phyloP scores from a whole-genome alignment of 139 green algal species.

The Chlorella sp. region DNA sequence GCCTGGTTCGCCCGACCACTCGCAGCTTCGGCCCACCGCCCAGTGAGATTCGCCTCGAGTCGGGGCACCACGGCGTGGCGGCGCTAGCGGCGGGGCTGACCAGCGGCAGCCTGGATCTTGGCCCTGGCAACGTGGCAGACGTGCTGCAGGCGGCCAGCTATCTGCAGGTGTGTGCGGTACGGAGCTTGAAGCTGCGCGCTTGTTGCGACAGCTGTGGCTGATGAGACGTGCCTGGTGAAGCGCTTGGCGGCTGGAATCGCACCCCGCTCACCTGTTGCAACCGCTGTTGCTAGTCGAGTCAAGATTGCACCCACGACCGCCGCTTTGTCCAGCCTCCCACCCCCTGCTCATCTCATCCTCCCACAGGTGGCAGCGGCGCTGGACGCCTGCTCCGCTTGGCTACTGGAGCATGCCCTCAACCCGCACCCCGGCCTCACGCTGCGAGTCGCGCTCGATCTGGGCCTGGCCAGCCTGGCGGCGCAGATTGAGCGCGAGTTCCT shows the following conservation, averaged over 20 bases:
- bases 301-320: no score
- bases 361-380: not conserved
- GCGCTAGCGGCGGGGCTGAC: not conserved
- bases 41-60: not conserved
- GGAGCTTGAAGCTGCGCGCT: no score
- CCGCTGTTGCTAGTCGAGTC: no score
- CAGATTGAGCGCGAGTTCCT: slow-evolving; percentile 6
- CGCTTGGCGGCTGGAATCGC: no score
- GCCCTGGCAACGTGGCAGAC: not conserved
- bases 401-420: not conserved
- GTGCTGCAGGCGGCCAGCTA: slow-evolving; percentile 18
- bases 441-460: slow-evolving; percentile 16
- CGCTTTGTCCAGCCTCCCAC: no score
- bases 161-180: no score
- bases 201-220: no score
- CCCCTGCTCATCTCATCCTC: no score
- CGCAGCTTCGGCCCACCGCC: slow-evolving; percentile 14
- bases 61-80: not conserved
- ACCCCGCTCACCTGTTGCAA: no score
- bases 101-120: not conserved
- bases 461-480: not conserved
- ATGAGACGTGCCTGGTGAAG: no score
- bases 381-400: not conserved
- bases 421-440: not conserved
- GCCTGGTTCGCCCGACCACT: no score